Conservation (phyloP, 371 early-diverging fungal species). For the Catenaria anguillulae region DNA sequence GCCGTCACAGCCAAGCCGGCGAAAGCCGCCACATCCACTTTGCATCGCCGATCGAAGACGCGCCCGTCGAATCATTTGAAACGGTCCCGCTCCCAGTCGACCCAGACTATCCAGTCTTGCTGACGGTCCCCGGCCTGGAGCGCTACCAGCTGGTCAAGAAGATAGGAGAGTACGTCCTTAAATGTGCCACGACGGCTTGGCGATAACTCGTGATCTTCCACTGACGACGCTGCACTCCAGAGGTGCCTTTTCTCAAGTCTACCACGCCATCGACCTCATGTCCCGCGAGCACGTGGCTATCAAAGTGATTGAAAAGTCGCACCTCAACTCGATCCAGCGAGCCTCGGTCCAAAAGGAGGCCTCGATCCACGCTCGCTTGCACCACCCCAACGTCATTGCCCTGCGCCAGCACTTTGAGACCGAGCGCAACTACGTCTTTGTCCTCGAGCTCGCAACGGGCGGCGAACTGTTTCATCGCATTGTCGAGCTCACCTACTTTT, state of each 20-base stretch:
- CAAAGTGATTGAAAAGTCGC: slow-evolving; percentile 51
- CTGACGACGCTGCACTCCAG: too few species aligned
- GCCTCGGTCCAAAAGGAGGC: slow-evolving; percentile 72
- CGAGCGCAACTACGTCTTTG: slow-evolving; percentile 49
- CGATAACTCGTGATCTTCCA: not conserved
- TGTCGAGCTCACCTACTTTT: slow-evolving; percentile 59
- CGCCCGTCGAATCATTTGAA: too few species aligned
- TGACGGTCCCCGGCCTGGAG: slow-evolving; percentile 24
- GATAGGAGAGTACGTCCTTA: slow-evolving; percentile 60
- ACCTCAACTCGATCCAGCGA: slow-evolving; percentile 31
- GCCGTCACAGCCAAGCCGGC: too few species aligned
- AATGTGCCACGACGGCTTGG: slow-evolving; percentile 20
- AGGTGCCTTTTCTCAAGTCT: slow-evolving; percentile 76
- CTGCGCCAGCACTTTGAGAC: slow-evolving; percentile 47
- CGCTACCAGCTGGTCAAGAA: slow-evolving; percentile 33
- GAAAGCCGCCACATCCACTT: too few species aligned
- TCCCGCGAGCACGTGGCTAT: slow-evolving; percentile 53
- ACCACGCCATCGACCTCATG: slow-evolving; percentile 41
- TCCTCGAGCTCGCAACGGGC: slow-evolving; percentile 67
- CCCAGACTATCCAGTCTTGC: too few species aligned
- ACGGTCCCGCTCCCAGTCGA: too few species aligned
- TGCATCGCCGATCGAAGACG: too few species aligned
- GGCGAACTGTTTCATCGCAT: slow-evolving; percentile 79
- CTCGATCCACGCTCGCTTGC: slow-evolving; percentile 64
- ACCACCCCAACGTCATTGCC: slow-evolving; percentile 59